Evolutionary conservation across 208 protist genomes (phyloP).

Genomic region (Acanthamoeba sp.): DNA sequence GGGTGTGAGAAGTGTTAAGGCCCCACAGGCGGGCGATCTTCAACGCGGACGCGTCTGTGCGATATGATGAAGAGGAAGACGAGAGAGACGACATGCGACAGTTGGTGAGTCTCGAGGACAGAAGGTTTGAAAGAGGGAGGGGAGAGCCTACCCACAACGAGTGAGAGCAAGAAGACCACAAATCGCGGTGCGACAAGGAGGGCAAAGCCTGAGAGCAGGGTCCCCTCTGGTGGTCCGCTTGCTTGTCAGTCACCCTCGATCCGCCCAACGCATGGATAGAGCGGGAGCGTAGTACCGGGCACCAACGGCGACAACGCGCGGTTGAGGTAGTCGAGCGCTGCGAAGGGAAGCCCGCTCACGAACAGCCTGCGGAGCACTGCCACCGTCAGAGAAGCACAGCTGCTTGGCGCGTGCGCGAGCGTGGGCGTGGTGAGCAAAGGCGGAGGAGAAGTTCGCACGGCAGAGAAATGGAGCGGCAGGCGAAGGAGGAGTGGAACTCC

Average conservation of each 20-base stretch:
- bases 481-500: slow-evolving; percentile 23
- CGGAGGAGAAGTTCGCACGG: slow-evolving; percentile 10
- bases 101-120: neutral
- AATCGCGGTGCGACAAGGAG: slow-evolving; percentile 47
- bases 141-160: neutral
- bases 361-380: neutral
- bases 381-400: neutral
- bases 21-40: slow-evolving; percentile 7
- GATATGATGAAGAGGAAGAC: neutral
- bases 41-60: neutral
- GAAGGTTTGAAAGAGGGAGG: neutral
- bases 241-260: neutral
- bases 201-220: neutral
- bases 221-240: neutral
- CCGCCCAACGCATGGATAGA: neutral
- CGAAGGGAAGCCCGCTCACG: slow-evolving; percentile 59
- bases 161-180: slow-evolving; percentile 42
- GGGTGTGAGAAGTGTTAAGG: neutral
- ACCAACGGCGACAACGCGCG: neutral
- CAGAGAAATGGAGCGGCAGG: slow-evolving; percentile 62
- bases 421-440: neutral
- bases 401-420: neutral
- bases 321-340: slow-evolving; percentile 27
- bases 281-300: neutral
- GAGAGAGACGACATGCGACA: neutral